Base-by-base conservation (phyloP, 1,284 basidiomycete genomes). In the Apiotrichum mycotoxinovorans region DNA sequence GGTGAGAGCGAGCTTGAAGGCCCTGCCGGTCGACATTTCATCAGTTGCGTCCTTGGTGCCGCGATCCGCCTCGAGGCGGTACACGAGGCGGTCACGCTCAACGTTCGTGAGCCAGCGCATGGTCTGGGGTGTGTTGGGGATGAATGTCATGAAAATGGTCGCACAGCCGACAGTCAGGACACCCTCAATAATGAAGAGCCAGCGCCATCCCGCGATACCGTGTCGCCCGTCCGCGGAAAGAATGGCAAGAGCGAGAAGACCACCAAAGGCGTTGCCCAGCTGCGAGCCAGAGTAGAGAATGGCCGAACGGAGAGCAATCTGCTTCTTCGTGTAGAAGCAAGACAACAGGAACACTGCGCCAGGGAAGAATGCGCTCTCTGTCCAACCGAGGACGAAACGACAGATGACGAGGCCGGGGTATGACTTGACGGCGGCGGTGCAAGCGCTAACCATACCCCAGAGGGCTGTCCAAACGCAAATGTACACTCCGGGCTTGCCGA, bases 371-470 rank as follows among this genome's bases (percentile, higher is more conserved):
- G 66, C 64, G 0, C 66, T 65, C 55, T 75, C 74, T n/a, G 58
- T 53, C 9, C 66, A 54, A 26, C 67, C 67, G 2, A 72, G 61
- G 37, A 66, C 25, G 27, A 63, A 43, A 18, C 67, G 64, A 34
- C 57, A 44, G n/a, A 57, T 56, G n/a, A 61, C 47, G 4, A 70
- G 50, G 3, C 59, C 52, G 5, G 34, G 33, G 50, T 67, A 74
- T 23, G 61, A 66, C 17, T 66, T n/a, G 2, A 67, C 65, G 17
- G 68, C 63, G 7, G 64, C 72, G 11, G 66, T 73, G 20, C 64
- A 61, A 1, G 63, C 58, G 1, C 63, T 66, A 51, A 76, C 64
- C 2, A 42, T 48, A 4, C 76, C 76, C 76, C 76, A 77, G 12
- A 72, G 37, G 1, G 57, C 35, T 22, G 65, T 63, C 40, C 58